Evolutionary conservation across 345 rosid genomes (phyloP).

Genomic region (Populus davidiana): DNA sequence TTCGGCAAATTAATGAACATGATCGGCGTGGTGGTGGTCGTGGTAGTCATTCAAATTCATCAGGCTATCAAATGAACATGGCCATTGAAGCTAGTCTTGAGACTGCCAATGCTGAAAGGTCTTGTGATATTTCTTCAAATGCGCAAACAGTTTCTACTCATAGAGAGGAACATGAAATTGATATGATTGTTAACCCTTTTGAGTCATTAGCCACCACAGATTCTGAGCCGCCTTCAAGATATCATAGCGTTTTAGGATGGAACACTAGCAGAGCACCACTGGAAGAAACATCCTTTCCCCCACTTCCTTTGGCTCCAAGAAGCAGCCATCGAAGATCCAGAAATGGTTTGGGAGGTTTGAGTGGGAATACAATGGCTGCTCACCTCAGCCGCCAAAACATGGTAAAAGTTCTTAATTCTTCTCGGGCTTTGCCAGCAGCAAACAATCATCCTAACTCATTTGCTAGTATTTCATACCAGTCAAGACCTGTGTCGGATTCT

Average conservation of each 20-base stretch:
- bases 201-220: slow-evolving; percentile 8
- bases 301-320: slow-evolving; percentile 14
- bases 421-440: slow-evolving; percentile 7
- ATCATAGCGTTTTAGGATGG: not conserved
- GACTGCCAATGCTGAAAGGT: slow-evolving; percentile 8
- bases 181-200: slow-evolving; percentile 1
- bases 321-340: slow-evolving; percentile 6
- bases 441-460: not conserved
- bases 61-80: slow-evolving; percentile 9
- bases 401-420: slow-evolving; percentile 7
- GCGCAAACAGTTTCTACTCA: not conserved
- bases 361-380: slow-evolving; percentile 20
- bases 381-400: slow-evolving; percentile 7
- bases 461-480: not conserved
- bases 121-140: not conserved
- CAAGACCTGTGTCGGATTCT: slow-evolving; percentile 4
- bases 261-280: not conserved
- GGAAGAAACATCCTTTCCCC: slow-evolving; percentile 25
- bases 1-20: slow-evolving; percentile 10
- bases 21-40: slow-evolving; percentile 13
- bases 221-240: slow-evolving; percentile 5
- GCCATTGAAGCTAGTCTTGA: slow-evolving; percentile 17
- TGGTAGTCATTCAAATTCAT: not conserved
- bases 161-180: not conserved
- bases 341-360: not conserved